Evolutionary conservation across 1,139 yeast genomes (phyloP), one percentile per base, ranked within the genome.

Genomic region (Candida smagusa): DNA sequence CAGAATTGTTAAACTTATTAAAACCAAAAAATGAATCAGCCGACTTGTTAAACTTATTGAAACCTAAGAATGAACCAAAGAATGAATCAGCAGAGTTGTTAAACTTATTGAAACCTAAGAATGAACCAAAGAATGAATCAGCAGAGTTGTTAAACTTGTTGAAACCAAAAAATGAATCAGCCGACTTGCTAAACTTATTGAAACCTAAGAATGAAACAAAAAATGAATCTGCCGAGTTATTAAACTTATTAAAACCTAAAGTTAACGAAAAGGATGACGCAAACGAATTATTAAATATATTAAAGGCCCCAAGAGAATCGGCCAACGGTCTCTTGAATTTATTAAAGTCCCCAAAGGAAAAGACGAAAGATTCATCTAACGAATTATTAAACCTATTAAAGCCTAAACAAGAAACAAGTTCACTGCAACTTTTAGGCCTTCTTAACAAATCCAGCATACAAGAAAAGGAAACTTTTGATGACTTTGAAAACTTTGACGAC

Each of bases 401-500:
- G 19, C 19, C 19, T 16, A 16, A 16, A 16, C 19, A 16, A 16
- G 19, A 16, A 5, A 16, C 3, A 16, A 16, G 19, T 5, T 16
- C 19, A 16, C 19, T 4, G 19, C 19, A 16, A 16, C 19, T 16
- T 4, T 16, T 16, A 5, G 19, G 19, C 19, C 19, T 16, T 16
- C 19, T 16, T 16, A 16, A 16, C 19, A 16, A 16, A 16, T 16
- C 19, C 19, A 16, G 19, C 19, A 16, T 16, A 16, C 19, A 16
- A 16, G 19, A 16, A 16, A 16, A 16, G 19, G 19, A 16, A 16
- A 16, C 46, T 11, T 44, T 44, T 34, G 56, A 49, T 16, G 42
- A 47, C 12, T 52, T 50, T 25, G 60, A 58, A 33, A 47, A 53
- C 30, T 63, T 64, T 38, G 72, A 67, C 28, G 63, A 66, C 40